Evolutionary conservation across 78 protist species (phyloP).

Genomic region (Dictyostelium firmibasis): DNA sequence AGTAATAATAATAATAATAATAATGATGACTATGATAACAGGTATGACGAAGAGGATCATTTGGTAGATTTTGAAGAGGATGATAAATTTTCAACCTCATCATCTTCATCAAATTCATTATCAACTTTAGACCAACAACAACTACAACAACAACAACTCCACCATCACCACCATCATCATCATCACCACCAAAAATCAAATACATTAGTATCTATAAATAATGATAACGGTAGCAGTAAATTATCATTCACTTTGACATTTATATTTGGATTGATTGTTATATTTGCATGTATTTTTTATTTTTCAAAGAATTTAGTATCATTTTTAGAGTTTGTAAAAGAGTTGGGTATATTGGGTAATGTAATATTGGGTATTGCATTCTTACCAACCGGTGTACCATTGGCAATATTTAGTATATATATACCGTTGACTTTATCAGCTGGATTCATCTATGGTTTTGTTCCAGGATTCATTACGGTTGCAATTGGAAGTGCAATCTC

Average conservation of each 20-base stretch:
- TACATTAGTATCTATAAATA: background rate
- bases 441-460: slow-evolving; percentile 64
- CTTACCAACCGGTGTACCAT: slow-evolving; percentile 70
- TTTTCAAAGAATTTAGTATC: slow-evolving; percentile 54
- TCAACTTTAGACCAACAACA: background rate
- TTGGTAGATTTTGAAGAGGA: background rate
- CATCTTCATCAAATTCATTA: slow-evolving; percentile 5
- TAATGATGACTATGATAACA: background rate
- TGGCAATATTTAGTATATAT: slow-evolving; percentile 63
- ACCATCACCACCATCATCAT: background rate
- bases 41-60: background rate
- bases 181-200: background rate
- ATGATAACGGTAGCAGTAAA: background rate
- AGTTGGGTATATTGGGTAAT: slow-evolving; percentile 45
- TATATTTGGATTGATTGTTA: background rate
- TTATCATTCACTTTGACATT: background rate
- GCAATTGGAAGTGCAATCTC: slow-evolving; percentile 54
- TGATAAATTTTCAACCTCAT: background rate
- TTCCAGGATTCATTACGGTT: slow-evolving; percentile 27
- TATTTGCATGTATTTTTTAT: slow-evolving; percentile 60
- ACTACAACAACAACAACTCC: too few species aligned
- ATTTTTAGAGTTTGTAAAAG: slow-evolving; percentile 62
- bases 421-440: slow-evolving; percentile 49
- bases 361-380: slow-evolving; percentile 40
- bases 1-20: background rate